phyloP scores from a whole-genome alignment of 2,329 filamentous ascomycete genomes.

The Fusarium marasasianum region DNA sequence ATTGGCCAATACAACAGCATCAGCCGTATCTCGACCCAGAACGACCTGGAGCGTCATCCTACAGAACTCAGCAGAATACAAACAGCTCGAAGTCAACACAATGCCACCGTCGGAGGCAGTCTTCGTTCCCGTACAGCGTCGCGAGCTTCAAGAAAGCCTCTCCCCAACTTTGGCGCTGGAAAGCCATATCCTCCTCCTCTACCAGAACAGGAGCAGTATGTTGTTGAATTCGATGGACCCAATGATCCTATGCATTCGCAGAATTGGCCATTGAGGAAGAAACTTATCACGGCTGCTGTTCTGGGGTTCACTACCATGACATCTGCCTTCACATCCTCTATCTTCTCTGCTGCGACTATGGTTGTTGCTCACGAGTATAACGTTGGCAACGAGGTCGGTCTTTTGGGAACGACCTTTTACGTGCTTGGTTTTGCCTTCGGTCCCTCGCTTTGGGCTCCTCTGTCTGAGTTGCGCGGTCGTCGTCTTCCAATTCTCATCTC shows the following conservation, averaged over 20 bases:
- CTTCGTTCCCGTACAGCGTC: conserved; percentile 50
- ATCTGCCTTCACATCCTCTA: conserved; percentile 76
- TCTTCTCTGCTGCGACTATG: conserved; percentile 75
- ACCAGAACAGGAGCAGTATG: conserved; percentile 78
- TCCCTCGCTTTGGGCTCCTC: conserved; percentile 75
- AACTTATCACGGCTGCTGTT: conserved; percentile 74
- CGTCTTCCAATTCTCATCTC: conserved; percentile 67
- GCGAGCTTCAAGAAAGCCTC: conserved; percentile 63
- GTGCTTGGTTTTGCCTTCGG: conserved; percentile 78
- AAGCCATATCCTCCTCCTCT: conserved; percentile 77
- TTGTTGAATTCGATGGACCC: conserved; percentile 85
- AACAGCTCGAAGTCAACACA: conserved; percentile 76
- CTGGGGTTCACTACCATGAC: conserved; percentile 78
- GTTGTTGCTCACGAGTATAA: conserved; percentile 66
- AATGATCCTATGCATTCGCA: conserved; percentile 86
- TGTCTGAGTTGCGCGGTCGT: conserved; percentile 77
- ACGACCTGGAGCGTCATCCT: conserved; percentile 74
- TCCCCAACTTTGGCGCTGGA: conserved; percentile 77
- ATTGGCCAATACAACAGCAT: conserved; percentile 55
- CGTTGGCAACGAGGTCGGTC: conserved; percentile 69
- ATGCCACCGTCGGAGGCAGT: conserved; percentile 71
- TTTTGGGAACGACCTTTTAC: conserved; percentile 74
- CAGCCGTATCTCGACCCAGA: conserved; percentile 70
- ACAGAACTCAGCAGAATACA: conserved; percentile 77
- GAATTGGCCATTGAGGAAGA: conserved; percentile 85